Base-by-base conservation (phyloP, 2,329 filamentous ascomycete species). In the Didymella keratinophila region DNA sequence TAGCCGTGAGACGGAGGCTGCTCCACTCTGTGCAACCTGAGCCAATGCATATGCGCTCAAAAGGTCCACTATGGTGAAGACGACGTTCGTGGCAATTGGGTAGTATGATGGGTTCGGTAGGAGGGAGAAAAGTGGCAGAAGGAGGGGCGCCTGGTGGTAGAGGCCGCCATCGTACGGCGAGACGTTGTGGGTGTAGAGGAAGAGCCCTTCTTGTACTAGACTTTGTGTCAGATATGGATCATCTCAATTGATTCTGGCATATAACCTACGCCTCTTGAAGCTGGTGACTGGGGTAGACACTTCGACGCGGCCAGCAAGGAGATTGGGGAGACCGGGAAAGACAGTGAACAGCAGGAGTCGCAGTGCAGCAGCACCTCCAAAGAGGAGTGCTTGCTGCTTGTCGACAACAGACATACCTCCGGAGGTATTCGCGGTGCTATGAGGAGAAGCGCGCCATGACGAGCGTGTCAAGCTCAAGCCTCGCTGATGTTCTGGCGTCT, bases 161-260 rank as follows among this genome's bases (percentile, higher is more conserved):
- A 89, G 92, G 70, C 95, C 95, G 64, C 95, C 95, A 76, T 99
- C 93, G 80, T 98, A 99, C 1, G 95, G 95, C 60, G 93, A 97
- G 56, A 98, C 91, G 80, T 97, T 96, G 77, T 96, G 92, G 64
- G 91, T 93, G 78, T 98, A 98, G 21, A 99, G 87, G 72, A 97
- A 99, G 57, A 99, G 82, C 20, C 95, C 95, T 80, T 99, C 95
- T 83, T 98, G 94, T 54, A 98, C 92, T 96, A 69, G 32, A 63
- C 3, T 1, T 8, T 16, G 4, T 25, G 61, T 71, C 23, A 69
- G 67, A 21, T 2, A 14, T 30, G 3, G 21, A 10, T 4, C 20
- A 4, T 46, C 34, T 47, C 32, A 36, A 36, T 2, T 36, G 45
- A 16, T 8, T 9, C 2, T 37, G 16, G 32, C 1, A 45, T 37